Percentiles rank a stretch among this genome's conserved stretches.
Conservation (phyloP, 768 basidiomycete genomes). For the Suillus bovinus region DNA sequence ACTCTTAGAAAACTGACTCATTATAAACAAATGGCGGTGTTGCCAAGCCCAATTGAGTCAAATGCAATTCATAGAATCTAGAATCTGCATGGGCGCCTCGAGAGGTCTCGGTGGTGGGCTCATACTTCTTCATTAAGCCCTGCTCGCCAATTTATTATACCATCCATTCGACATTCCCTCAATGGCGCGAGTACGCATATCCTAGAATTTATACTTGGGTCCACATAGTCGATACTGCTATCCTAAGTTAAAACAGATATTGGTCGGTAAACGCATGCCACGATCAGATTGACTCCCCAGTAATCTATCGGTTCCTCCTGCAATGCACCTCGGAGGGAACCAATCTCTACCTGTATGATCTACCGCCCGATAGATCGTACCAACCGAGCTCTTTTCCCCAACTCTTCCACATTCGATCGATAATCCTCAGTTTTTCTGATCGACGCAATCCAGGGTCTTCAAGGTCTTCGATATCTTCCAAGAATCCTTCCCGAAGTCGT, state of each 20-base stretch:
- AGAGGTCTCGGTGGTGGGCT: slow-evolving; percentile 69
- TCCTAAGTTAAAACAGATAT: too few species aligned
- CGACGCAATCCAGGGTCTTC: slow-evolving; percentile 71
- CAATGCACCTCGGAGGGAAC: neutral
- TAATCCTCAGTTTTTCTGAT: slow-evolving; percentile 71
- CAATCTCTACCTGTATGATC: neutral
- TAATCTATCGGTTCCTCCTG: neutral
- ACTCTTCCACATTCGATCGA: slow-evolving; percentile 87
- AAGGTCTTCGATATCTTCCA: slow-evolving; percentile 82
- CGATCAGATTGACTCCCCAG: neutral
- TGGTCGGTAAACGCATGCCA: neutral
- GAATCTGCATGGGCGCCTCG: too few species aligned
- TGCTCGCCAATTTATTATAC: slow-evolving; percentile 42
- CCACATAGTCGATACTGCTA: neutral
- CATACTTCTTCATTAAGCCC: slow-evolving; percentile 63
- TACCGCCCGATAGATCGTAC: slow-evolving; percentile 34
- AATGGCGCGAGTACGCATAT: neutral
- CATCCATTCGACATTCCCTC: slow-evolving; percentile 32
- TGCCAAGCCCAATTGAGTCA: too few species aligned
- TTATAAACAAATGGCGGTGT: too few species aligned
- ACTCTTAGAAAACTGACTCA: too few species aligned
- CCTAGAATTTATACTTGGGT: neutral
- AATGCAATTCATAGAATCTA: too few species aligned
- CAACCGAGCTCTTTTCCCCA: slow-evolving; percentile 77
- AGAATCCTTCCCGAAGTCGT: slow-evolving; percentile 70